Evolutionary conservation across 352 stramenopile genomes (phyloP).

Genomic region (Pythium vanterpoolii): DNA sequence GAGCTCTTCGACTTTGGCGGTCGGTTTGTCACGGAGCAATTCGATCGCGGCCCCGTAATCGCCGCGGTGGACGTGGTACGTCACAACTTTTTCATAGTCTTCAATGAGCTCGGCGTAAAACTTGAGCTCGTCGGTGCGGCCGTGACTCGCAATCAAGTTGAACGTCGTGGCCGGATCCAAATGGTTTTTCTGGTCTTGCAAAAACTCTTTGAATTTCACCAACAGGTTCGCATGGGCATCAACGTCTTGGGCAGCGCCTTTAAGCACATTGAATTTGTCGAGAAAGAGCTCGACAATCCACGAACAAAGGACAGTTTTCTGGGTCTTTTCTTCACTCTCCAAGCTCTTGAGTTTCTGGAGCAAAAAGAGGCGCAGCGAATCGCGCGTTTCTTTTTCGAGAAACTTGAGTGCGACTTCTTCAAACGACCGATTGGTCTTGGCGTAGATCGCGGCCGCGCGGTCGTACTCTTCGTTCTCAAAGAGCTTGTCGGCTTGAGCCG

Average conservation of each 20-base stretch:
- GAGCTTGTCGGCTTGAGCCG: slow-evolving; percentile 87
- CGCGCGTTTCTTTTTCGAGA: slow-evolving; percentile 78
- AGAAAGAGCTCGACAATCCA: slow-evolving; percentile 94
- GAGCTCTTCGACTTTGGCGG: slow-evolving; percentile 89
- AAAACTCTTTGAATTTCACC: slow-evolving; percentile 91
- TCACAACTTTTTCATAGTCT: slow-evolving; percentile 93
- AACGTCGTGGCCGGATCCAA: slow-evolving; percentile 90
- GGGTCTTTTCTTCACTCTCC: slow-evolving; percentile 82
- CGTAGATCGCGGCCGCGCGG: slow-evolving; percentile 86
- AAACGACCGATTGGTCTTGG: slow-evolving; percentile 87
- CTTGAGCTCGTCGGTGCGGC: slow-evolving; percentile 89
- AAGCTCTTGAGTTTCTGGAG: slow-evolving; percentile 87
- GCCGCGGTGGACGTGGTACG: slow-evolving; percentile 88
- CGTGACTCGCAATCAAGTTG: slow-evolving; percentile 89
- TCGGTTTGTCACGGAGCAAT: slow-evolving; percentile 83
- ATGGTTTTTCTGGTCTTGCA: slow-evolving; percentile 86
- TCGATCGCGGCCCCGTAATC: slow-evolving; percentile 90
- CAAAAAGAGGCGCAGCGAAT: slow-evolving; percentile 86
- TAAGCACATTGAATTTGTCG: slow-evolving; percentile 88
- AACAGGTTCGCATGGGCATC: slow-evolving; percentile 82
- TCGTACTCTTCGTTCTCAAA: slow-evolving; percentile 87
- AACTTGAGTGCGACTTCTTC: slow-evolving; percentile 92
- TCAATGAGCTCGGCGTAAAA: slow-evolving; percentile 93
- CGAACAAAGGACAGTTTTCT: slow-evolving; percentile 90
- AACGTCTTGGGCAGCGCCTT: slow-evolving; percentile 79